Base-by-base conservation (phyloP, 495 filamentous ascomycete genomes). In the Rostrohypoxylon terebratum region DNA sequence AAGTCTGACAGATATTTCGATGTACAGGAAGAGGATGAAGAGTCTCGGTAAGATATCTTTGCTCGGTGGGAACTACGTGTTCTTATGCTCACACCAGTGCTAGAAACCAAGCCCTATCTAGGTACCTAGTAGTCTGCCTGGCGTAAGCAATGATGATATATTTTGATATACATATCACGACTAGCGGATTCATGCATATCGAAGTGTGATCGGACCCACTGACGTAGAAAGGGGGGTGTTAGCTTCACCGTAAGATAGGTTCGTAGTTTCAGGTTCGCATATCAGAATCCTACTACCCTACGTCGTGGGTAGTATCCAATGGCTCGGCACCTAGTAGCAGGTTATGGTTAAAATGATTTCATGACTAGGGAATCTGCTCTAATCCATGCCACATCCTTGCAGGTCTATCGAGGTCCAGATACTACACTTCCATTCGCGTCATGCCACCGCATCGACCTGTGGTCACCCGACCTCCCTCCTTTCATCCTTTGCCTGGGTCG, bases 191-290 rank as follows among this genome's bases (percentile, higher is more conserved):
- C 6, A 23, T 34, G 9, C 36, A 42, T 54, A 33, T 23, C 23
- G 10, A 38, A 2, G 10, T 42, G 36, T 55, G 23, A 10, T 21
- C 25, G 11, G 48, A 34, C 34, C 34, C 25, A 45, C 25, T 36
- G 54, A 42, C 28, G 54, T 59, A 66, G 40, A 38, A 31, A 31
- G 31, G 42, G 44, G 51, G n/a, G 25, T 16, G 51, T 47, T 25
- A 40, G 40, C 38, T 59, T 66, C 63, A 47, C 53, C 16, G 54
- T 58, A 48, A 50, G 53, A 66, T 51, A 42, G 18, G 38, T 14
- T 38, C 38, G 38, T 42, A n/a, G 63, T 40, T 58, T 66, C 50
- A 50, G 40, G 53, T 48, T 31, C 57, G 54, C 54, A 47, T 18
- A 50, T 36, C 14, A 16, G 20, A 42, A 59, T 50, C 42, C 42